Percentiles rank a stretch among this genome's conserved stretches.
phyloP scores from a whole-genome alignment of 495 filamentous ascomycete genomes.

The Penicillium malachiteum region DNA sequence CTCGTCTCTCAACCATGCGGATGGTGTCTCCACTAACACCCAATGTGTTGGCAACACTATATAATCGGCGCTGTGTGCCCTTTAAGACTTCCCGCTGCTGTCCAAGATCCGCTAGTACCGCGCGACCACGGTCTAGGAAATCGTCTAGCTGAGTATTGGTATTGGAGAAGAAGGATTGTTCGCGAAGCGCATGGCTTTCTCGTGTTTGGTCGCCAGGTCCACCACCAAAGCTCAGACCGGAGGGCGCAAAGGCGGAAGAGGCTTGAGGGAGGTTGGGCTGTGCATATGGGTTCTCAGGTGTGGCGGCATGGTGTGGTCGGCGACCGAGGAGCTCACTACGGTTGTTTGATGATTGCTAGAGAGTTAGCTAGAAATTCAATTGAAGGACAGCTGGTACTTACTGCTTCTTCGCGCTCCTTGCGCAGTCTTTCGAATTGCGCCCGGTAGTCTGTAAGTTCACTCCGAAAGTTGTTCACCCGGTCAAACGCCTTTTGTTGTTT shows the following conservation, averaged over 20 bases:
- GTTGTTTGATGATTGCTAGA: conserved; percentile 64
- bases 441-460: conserved; percentile 76
- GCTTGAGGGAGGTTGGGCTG: conserved; percentile 49
- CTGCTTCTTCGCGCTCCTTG: conserved; percentile 68
- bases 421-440: conserved; percentile 75
- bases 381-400: conserved; percentile 32
- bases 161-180: conserved; percentile 79
- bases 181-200: conserved; percentile 82
- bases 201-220: conserved; percentile 59
- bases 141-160: conserved; percentile 86
- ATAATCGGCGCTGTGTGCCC: conserved; percentile 84
- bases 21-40: conserved; percentile 96
- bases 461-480: conserved; percentile 79
- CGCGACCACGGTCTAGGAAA: conserved; percentile 85
- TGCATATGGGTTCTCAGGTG: conserved; percentile 94
- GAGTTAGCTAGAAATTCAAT: conserved; percentile 1
- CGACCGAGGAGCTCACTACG: conserved; percentile 84
- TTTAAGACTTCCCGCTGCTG: conserved; percentile 94
- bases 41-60: conserved; percentile 90
- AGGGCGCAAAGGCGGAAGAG: conserved; percentile 43
- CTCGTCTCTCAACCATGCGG: conserved; percentile 87
- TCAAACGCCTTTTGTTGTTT: conserved; percentile 91
- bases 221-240: conserved; percentile 53
- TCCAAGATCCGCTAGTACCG: conserved; percentile 83
- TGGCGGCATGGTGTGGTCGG: conserved; percentile 80